Conservation (phyloP, 371 early-diverging fungal genomes). For the Mucor piriformis region DNA sequence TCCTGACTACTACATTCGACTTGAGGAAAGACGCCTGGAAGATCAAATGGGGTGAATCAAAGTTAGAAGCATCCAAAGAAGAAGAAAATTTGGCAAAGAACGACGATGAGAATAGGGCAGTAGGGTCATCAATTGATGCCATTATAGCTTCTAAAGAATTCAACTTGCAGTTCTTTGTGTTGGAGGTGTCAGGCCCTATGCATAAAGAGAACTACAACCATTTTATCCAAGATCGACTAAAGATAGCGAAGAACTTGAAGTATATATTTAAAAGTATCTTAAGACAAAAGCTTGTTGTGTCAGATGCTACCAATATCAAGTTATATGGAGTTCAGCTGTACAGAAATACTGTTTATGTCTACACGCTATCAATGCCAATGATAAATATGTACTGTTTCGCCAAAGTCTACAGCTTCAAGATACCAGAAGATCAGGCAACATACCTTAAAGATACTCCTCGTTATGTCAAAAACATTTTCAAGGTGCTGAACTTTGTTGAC, state of each 20-base stretch:
- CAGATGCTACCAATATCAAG: not conserved
- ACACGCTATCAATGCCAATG: not conserved
- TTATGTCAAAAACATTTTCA: no score
- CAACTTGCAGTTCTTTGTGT: not conserved
- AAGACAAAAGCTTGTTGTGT: not conserved
- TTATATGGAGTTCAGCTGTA: not conserved
- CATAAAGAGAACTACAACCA: not conserved
- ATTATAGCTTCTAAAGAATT: constrained; percentile 9
- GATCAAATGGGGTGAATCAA: constrained; percentile 6
- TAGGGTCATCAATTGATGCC: constrained; percentile 5
- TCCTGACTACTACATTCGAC: not conserved
- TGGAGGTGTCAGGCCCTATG: not conserved
- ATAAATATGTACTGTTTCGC: no score
- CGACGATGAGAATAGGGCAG: constrained; percentile 8
- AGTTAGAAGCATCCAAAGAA: constrained; percentile 1
- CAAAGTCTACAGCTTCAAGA: not conserved
- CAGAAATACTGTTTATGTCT: not conserved
- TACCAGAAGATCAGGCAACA: not conserved
- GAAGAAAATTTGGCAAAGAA: constrained; percentile 7
- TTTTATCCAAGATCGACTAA: no score
- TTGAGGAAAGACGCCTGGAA: not conserved
- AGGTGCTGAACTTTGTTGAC: no score
- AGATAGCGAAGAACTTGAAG: no score
- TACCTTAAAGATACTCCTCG: not conserved
- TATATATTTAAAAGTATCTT: not conserved